phyloP scores from a whole-genome alignment of 768 basidiomycete species.

The Xerocomus brunneocitrinus region DNA sequence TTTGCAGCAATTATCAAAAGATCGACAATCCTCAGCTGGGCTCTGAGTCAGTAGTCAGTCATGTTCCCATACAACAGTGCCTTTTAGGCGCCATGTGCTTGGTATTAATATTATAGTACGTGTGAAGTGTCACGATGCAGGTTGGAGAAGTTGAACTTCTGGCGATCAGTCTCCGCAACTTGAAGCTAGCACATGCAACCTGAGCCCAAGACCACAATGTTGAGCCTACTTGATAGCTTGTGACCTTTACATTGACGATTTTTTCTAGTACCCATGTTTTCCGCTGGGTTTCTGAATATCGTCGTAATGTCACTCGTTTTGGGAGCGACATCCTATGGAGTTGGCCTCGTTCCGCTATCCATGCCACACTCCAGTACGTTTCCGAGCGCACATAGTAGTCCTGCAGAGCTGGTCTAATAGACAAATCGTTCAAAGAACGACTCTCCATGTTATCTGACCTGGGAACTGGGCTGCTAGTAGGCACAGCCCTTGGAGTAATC shows the following conservation, averaged over 20 bases:
- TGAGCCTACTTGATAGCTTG: not conserved
- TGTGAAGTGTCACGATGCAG: too few relatives aligned
- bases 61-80: too few relatives aligned
- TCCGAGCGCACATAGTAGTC: constrained; percentile 2
- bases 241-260: not conserved
- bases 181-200: too few relatives aligned
- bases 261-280: constrained; percentile 16
- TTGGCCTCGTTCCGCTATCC: constrained; percentile 73
- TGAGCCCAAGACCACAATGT: too few relatives aligned
- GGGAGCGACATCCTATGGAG: constrained; percentile 58
- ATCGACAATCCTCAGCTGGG: too few relatives aligned
- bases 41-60: too few relatives aligned
- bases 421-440: constrained; percentile 41
- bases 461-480: constrained; percentile 82
- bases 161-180: too few relatives aligned
- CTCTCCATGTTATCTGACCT: constrained; percentile 48
- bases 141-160: too few relatives aligned
- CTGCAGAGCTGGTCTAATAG: constrained; percentile 10
- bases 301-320: constrained; percentile 53
- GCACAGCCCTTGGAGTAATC: constrained; percentile 86
- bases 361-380: constrained; percentile 62
- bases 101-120: too few relatives aligned
- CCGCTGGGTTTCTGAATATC: constrained; percentile 21
- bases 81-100: too few relatives aligned
- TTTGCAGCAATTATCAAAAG: too few relatives aligned